Evolutionary conservation across 1,284 basidiomycete genomes (phyloP), one percentile per base, ranked within the genome.

Genomic region (Pseudozyma pruni): DNA sequence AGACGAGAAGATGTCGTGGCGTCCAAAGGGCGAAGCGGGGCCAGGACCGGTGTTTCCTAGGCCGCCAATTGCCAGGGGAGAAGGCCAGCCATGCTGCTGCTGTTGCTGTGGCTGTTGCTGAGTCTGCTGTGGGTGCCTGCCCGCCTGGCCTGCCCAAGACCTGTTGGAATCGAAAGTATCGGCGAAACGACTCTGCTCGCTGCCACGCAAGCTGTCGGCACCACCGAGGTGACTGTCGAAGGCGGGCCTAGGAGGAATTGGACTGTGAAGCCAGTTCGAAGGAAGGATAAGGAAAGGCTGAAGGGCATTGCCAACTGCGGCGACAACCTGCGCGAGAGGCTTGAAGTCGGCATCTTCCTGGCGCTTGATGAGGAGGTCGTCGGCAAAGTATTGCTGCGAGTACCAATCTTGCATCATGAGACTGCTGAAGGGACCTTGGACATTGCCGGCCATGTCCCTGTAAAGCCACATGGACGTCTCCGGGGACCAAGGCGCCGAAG

Each of bases 371-470:
- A 91, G 88, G 27, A 98, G 86, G 66, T 92, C 89, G 41, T 89
- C 85, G n/a, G 88, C 86, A 82, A 98, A 97, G 85, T 96, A 98
- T 14, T 90, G 90, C 79, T 91, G 91, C 53, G 92, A 89, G 82
- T 90, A 91, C 95, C 95, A 98, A 75, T 92, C 92, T 84, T 98
- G 94, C 95, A 98, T 98, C 61, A 91, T 83, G 66, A 90, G 88
- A 23, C 91, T 93, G 38, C 87, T 87, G 86, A 98, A 98, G 2
- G 95, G 95, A 89, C 93, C 94, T 87, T 97, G 94, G 43, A 94
- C 85, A 69, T 91, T 88, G 29, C 93, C 93, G 64, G 90, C 88
- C 14, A 92, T 93, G 82, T 97, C 94, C 50, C 93, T 87, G 83
- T 97, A 97, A 33, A 89, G 90, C 94, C 94, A 97, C 78, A 92